A percentile compares a stretch with the other conserved stretches of the same genome.
phyloP scores from a whole-genome alignment of 169 alveolate genomes.

The Neospora caninum region DNA sequence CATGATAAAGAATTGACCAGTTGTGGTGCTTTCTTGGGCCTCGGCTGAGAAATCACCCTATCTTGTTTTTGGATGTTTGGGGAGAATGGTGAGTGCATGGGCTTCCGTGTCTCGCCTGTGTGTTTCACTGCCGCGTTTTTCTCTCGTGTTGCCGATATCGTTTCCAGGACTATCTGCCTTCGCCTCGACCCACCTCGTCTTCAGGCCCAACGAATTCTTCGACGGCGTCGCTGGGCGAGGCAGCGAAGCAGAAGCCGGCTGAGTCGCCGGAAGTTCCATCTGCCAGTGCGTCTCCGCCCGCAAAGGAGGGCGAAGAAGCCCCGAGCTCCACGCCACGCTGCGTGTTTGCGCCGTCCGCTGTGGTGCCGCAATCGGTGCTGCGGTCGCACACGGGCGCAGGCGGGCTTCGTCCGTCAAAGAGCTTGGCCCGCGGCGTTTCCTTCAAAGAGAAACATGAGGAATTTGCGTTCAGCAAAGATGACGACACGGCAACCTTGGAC shows the following conservation, averaged over 20 bases:
- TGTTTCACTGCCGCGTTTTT: too few species aligned
- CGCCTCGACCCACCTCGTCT: neutral
- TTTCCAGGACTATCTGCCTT: neutral
- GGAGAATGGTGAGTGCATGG: too few species aligned
- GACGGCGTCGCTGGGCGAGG: neutral
- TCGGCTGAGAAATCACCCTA: too few species aligned
- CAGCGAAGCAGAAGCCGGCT: neutral
- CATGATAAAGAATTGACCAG: too few species aligned
- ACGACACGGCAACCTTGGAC: neutral
- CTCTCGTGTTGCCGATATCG: neutral
- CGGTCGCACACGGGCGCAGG: constrained; percentile 9
- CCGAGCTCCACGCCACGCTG: neutral
- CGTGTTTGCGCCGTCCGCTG: neutral
- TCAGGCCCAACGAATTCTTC: neutral
- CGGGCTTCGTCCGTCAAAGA: neutral
- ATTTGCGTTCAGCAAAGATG: constrained; percentile 37
- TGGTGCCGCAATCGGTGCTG: constrained; percentile 18
- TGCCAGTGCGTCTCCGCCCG: neutral
- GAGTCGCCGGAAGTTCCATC: neutral
- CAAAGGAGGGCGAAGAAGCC: neutral
- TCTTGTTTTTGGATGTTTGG: too few species aligned
- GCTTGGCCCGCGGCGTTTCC: constrained; percentile 35
- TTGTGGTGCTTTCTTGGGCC: too few species aligned
- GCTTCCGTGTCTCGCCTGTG: too few species aligned
- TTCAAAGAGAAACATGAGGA: constrained; percentile 55